These are phyloP conservation scores for Alternaria tenuissima DNA, from an alignment of 2,329 filamentous ascomycete genomes.

Conservation along the genomic window DNA sequence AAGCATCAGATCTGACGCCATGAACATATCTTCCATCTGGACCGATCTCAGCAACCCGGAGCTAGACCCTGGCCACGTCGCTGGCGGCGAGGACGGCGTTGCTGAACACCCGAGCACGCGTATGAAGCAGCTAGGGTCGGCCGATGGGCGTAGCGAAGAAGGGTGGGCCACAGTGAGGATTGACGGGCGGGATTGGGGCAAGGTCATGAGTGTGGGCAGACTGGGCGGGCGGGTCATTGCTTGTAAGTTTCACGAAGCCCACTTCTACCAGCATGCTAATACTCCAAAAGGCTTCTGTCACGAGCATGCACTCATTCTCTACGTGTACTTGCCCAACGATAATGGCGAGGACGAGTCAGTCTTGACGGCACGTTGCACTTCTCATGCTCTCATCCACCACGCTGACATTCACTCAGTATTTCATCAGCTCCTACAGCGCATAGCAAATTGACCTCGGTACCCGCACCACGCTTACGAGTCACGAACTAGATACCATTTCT, in stretches of 20 bases:
- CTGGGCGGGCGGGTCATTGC: slow-evolving; percentile 92
- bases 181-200: slow-evolving; percentile 93
- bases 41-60: slow-evolving; percentile 85
- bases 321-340: slow-evolving; percentile 80
- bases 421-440: slow-evolving; percentile 65
- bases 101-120: slow-evolving; percentile 82
- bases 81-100: slow-evolving; percentile 69
- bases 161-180: slow-evolving; percentile 90
- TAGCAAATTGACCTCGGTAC: slow-evolving; percentile 15
- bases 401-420: slow-evolving; percentile 58
- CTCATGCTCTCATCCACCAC: not conserved
- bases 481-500: slow-evolving; percentile 16
- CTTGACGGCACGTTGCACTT: slow-evolving; percentile 67
- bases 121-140: slow-evolving; percentile 68
- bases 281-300: slow-evolving; percentile 69
- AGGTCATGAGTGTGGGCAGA: slow-evolving; percentile 89
- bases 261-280: slow-evolving; percentile 21
- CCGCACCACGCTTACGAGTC: not conserved
- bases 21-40: slow-evolving; percentile 88
- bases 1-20: slow-evolving; percentile 80
- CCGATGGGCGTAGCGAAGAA: slow-evolving; percentile 73
- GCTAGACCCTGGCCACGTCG: slow-evolving; percentile 78
- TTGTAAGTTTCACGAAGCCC: slow-evolving; percentile 61
- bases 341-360: slow-evolving; percentile 75
- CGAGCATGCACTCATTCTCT: slow-evolving; percentile 81